Evolutionary conservation across 345 rosid species (phyloP).

Genomic region (Arabis alpina): DNA sequence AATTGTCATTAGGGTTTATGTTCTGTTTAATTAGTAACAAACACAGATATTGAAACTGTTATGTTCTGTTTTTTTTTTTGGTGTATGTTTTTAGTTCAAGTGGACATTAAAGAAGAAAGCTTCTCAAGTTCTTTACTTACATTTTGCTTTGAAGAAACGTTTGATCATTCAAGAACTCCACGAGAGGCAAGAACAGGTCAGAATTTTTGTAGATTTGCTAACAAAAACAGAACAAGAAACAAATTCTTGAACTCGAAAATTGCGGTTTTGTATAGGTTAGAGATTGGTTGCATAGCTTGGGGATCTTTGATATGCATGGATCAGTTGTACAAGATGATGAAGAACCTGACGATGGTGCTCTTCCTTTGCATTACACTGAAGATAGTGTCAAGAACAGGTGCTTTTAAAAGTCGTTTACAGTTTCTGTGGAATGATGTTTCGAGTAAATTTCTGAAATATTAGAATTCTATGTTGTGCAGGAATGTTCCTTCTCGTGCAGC

Average conservation of each 20-base stretch:
- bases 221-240: too few species aligned
- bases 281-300: slow-evolving; percentile 92
- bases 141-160: slow-evolving; percentile 86
- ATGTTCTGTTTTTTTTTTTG: slow-evolving; percentile 37
- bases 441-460: not conserved
- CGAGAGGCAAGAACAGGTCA: slow-evolving; percentile 90
- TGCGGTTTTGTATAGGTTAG: slow-evolving; percentile 55
- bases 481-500: slow-evolving; percentile 82
- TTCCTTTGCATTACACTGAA: slow-evolving; percentile 60
- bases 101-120: slow-evolving; percentile 90
- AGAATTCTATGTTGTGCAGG: slow-evolving; percentile 45
- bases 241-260: not conserved
- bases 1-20: slow-evolving; percentile 1
- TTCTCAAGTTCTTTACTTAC: slow-evolving; percentile 85
- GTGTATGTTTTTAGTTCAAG: slow-evolving; percentile 64
- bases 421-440: not conserved
- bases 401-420: not conserved
- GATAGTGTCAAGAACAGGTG: slow-evolving; percentile 79
- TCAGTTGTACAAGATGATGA: slow-evolving; percentile 82
- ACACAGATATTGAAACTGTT: not conserved
- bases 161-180: slow-evolving; percentile 75
- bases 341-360: slow-evolving; percentile 90
- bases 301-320: slow-evolving; percentile 67
- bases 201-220: slow-evolving; percentile 15
- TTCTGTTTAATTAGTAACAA: slow-evolving; percentile 9